Percentiles rank a stretch among this genome's conserved stretches.
phyloP scores from a whole-genome alignment of 306 rosid species.

The Vigna radiata region DNA sequence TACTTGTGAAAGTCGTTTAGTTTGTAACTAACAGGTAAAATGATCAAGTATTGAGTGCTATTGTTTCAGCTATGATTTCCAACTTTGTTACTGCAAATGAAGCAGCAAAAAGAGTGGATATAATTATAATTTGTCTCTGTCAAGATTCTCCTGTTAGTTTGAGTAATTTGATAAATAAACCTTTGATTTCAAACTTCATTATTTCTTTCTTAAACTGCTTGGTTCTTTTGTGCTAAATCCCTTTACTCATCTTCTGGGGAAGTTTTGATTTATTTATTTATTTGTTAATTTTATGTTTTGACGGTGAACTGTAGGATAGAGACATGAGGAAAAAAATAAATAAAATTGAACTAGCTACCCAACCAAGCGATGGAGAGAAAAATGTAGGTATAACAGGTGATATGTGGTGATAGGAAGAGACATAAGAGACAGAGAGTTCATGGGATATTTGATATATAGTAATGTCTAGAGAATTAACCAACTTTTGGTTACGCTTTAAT shows the following conservation, averaged over 20 bases:
- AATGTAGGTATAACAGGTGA: no score
- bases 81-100: neutral
- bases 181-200: neutral
- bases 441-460: no score
- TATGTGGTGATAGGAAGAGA: no score
- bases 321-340: no score
- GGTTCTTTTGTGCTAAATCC: no score
- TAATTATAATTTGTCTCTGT: conserved; percentile 3
- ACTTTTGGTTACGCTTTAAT: neutral
- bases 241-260: no score
- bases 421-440: no score
- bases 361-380: no score
- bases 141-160: neutral
- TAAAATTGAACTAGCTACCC: no score
- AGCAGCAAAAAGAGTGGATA: neutral
- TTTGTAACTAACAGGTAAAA: neutral
- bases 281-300: no score
- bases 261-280: no score
- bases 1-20: neutral
- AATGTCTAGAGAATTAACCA: neutral
- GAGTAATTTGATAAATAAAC: neutral
- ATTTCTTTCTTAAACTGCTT: neutral
- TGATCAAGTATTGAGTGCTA: neutral
- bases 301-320: no score
- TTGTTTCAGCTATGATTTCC: neutral